These are phyloP conservation scores for Amanita inopinata DNA, from an alignment of 768 basidiomycete species.

Conservation along the genomic window DNA sequence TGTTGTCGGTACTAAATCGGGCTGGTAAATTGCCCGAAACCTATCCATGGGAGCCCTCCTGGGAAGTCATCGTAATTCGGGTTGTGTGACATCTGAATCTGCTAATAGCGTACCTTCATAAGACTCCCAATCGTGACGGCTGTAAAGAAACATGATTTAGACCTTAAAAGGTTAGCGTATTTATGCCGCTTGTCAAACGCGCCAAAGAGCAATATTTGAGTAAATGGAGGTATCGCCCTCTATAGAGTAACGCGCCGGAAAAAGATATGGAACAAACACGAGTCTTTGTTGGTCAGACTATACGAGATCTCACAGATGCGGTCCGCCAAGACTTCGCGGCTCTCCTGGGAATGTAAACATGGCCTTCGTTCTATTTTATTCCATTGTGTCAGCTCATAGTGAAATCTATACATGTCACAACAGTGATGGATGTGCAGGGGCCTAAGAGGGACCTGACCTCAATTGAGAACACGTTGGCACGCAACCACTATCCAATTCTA, in stretches of 20 bases:
- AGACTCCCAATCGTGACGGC: constrained; percentile 25
- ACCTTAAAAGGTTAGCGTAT: constrained; percentile 33
- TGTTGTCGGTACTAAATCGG: constrained; percentile 22
- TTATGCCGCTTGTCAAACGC: constrained; percentile 22
- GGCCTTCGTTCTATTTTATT: too few relatives aligned
- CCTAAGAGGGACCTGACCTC: too few relatives aligned
- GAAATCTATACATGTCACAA: too few relatives aligned
- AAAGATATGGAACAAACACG: too few relatives aligned
- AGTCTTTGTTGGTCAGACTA: not conserved
- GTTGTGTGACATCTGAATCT: constrained; percentile 25
- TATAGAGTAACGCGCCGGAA: constrained; percentile 3
- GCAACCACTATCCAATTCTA: too few relatives aligned
- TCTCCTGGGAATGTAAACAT: too few relatives aligned
- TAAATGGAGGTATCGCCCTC: constrained; percentile 2
- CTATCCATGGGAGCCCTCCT: constrained; percentile 24
- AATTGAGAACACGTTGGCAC: too few relatives aligned
- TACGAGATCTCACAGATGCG: constrained; percentile 1
- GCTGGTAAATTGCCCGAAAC: constrained; percentile 26
- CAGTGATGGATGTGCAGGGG: too few relatives aligned
- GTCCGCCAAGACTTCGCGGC: too few relatives aligned
- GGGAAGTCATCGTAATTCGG: constrained; percentile 23
- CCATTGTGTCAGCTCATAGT: too few relatives aligned
- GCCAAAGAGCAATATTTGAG: constrained; percentile 12
- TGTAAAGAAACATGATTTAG: constrained; percentile 22
- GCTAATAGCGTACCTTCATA: constrained; percentile 31